phyloP scores from a whole-genome alignment of 768 basidiomycete species.

The Termitomyces sp. region DNA sequence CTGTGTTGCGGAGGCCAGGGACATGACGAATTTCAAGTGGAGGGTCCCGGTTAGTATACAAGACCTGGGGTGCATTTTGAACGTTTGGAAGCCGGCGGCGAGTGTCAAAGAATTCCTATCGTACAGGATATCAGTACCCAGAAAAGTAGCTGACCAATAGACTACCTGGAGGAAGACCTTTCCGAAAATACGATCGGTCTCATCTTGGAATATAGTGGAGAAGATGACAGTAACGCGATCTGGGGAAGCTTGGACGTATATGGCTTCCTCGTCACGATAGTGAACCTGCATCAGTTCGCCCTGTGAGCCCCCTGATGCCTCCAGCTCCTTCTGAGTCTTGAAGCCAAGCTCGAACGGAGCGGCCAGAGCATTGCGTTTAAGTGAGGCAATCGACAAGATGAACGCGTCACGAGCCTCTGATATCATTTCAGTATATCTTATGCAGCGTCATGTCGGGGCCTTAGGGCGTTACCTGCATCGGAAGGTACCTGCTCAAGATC shows the following conservation, averaged over 20 bases:
- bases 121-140: neutral
- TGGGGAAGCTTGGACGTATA: constrained; percentile 87
- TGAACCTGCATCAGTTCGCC: constrained; percentile 90
- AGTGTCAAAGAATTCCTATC: constrained; percentile 98
- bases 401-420: constrained; percentile 77
- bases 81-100: constrained; percentile 84
- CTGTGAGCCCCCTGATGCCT: constrained; percentile 55
- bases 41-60: constrained; percentile 91
- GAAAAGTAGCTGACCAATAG: neutral
- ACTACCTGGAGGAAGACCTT: constrained; percentile 95
- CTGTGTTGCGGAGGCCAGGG: constrained; percentile 71
- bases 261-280: constrained; percentile 96
- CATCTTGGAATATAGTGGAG: constrained; percentile 94
- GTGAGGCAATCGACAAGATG: constrained; percentile 72
- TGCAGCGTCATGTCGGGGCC: neutral
- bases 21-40: constrained; percentile 94
- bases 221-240: constrained; percentile 99
- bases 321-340: constrained; percentile 75
- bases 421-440: constrained; percentile 5
- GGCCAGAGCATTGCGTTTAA: constrained; percentile 91
- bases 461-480: constrained; percentile 57
- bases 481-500: constrained; percentile 82
- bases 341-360: constrained; percentile 94
- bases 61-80: constrained; percentile 95
- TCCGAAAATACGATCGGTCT: constrained; percentile 95